Percentiles rank a stretch among this genome's conserved stretches.
Conservation (phyloP, 768 basidiomycete genomes). For the Obba rivulosa region DNA sequence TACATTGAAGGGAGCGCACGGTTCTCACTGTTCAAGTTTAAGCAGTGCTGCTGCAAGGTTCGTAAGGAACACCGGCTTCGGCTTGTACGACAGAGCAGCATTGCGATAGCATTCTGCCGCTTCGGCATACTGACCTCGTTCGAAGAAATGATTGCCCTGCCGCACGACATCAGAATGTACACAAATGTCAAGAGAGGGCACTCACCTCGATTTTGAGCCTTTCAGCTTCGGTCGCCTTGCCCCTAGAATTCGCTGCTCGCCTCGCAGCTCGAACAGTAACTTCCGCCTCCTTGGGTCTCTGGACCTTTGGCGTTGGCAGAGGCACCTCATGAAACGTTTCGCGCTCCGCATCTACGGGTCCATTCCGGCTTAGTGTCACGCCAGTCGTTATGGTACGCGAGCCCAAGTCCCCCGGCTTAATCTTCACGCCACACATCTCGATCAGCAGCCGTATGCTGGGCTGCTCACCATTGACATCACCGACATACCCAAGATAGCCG, state of each 20-base stretch:
- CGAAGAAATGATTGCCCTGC: conserved; percentile 43
- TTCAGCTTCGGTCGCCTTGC: conserved; percentile 21
- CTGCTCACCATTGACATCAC: conserved; percentile 24
- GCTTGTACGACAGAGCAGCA: conserved; percentile 34
- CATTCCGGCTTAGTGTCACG: neutral
- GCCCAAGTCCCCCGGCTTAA: conserved; percentile 10
- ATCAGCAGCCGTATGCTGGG: conserved; percentile 5
- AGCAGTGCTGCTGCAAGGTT: conserved; percentile 42
- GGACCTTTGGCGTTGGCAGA: neutral
- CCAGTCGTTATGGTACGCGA: neutral
- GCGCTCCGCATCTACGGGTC: neutral
- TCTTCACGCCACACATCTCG: conserved; percentile 12
- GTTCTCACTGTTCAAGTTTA: conserved; percentile 30
- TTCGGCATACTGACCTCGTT: conserved; percentile 28
- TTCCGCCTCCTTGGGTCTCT: conserved; percentile 4
- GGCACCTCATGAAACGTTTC: neutral
- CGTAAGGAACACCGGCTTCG: conserved; percentile 31
- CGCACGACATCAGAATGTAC: too few species aligned
- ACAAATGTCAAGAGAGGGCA: too few species aligned
- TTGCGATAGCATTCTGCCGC: conserved; percentile 37
- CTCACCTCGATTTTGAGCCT: conserved; percentile 26
- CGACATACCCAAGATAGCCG: conserved; percentile 35
- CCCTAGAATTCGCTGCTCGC: conserved; percentile 15
- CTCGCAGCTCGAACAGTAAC: conserved; percentile 10
- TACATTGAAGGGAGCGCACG: too few species aligned